Evolutionary conservation across 768 basidiomycete genomes (phyloP).

Genomic region (Russula lepida): DNA sequence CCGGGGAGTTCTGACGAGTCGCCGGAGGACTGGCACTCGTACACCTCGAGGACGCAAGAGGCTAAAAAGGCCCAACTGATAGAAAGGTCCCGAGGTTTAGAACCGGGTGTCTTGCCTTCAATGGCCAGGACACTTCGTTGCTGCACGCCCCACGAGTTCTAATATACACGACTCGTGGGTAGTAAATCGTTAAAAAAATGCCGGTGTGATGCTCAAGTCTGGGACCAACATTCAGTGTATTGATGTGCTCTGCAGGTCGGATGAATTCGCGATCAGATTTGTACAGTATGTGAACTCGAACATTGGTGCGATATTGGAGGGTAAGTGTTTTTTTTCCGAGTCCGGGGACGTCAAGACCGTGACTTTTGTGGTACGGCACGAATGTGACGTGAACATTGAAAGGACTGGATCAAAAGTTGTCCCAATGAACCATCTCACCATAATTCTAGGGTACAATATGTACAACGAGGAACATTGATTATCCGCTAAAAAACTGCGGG

Average conservation of each 20-base stretch:
- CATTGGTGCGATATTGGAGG: not conserved
- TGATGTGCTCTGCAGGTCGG: conserved; percentile 33
- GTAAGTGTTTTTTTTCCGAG: too few species aligned
- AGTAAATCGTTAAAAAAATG: too few species aligned
- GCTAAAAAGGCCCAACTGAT: not conserved
- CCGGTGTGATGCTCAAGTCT: conserved; percentile 15
- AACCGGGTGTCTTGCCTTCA: conserved; percentile 14
- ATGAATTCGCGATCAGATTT: conserved; percentile 25
- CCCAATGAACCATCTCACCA: too few species aligned
- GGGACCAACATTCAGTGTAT: conserved; percentile 31
- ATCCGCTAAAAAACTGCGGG: too few species aligned
- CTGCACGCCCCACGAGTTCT: conserved; percentile 2
- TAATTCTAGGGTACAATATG: too few species aligned
- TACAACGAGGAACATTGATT: too few species aligned
- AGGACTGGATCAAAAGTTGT: too few species aligned
- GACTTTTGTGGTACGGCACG: too few species aligned
- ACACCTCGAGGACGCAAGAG: conserved; percentile 14
- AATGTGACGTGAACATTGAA: too few species aligned
- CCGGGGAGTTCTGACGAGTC: conserved; percentile 16
- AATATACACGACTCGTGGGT: not conserved
- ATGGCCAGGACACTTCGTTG: conserved; percentile 10
- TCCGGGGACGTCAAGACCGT: too few species aligned
- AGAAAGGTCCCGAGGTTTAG: conserved; percentile 11
- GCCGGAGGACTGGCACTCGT: conserved; percentile 13
- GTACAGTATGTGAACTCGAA: not conserved